Evolutionary conservation across 768 basidiomycete species (phyloP).

Genomic region (Boletellus sp.): DNA sequence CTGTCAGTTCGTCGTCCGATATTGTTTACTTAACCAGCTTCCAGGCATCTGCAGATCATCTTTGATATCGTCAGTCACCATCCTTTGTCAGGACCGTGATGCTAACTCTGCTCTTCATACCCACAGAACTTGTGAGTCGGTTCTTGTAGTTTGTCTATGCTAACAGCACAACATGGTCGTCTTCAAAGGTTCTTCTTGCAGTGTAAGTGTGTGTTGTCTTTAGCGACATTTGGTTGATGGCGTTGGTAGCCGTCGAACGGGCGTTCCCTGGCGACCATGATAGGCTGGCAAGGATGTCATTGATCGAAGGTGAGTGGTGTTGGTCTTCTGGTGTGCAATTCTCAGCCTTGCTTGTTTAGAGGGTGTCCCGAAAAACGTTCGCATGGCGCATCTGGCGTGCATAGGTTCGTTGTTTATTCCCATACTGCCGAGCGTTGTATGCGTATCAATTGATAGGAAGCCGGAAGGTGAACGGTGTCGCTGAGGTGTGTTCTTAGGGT

Average conservation of each 20-base stretch:
- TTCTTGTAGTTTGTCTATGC: background rate
- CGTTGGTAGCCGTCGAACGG: slow-evolving; percentile 67
- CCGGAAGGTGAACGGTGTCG: slow-evolving; percentile 92
- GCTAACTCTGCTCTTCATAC: slow-evolving; percentile 12
- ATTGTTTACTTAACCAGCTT: background rate
- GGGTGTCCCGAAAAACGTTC: slow-evolving; percentile 79
- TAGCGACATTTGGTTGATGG: background rate
- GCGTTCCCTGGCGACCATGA: slow-evolving; percentile 87
- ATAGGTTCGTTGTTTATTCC: slow-evolving; percentile 45
- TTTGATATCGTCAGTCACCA: slow-evolving; percentile 72
- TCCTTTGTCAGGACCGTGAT: background rate
- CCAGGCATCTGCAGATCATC: slow-evolving; percentile 85
- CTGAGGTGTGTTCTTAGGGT: slow-evolving; percentile 51
- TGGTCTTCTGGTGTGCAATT: background rate
- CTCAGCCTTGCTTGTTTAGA: slow-evolving; percentile 40
- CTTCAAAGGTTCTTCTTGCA: slow-evolving; percentile 53
- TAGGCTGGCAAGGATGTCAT: slow-evolving; percentile 76
- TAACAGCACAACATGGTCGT: background rate
- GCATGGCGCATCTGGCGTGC: slow-evolving; percentile 90
- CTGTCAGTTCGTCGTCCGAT: slow-evolving; percentile 2
- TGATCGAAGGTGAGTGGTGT: slow-evolving; percentile 71
- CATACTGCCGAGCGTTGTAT: background rate
- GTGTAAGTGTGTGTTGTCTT: slow-evolving; percentile 37
- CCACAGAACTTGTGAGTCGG: slow-evolving; percentile 37
- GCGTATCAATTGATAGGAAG: slow-evolving; percentile 42